These are phyloP conservation scores for Globisporangium mamillatum DNA, from an alignment of 352 stramenopile species.

Conservation along the genomic window DNA sequence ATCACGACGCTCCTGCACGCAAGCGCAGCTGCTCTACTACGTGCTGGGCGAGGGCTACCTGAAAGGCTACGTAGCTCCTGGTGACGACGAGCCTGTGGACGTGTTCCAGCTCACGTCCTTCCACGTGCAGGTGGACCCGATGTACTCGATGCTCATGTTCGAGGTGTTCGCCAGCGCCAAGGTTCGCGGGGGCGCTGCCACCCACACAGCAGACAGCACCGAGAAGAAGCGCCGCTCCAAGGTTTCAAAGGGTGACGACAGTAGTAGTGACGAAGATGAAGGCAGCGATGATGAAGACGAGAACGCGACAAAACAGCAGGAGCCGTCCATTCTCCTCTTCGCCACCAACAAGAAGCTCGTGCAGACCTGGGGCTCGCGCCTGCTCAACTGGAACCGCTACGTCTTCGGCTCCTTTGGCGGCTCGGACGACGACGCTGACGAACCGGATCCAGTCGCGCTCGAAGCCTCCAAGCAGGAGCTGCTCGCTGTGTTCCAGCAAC, in stretches of 20 bases:
- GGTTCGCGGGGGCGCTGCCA: background rate
- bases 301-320: background rate
- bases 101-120: slow-evolving; percentile 59
- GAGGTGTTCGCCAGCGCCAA: slow-evolving; percentile 43
- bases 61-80: slow-evolving; percentile 41
- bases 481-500: slow-evolving; percentile 8
- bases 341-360: slow-evolving; percentile 45
- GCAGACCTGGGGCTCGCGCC: slow-evolving; percentile 45
- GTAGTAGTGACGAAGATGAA: slow-evolving; percentile 19
- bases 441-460: slow-evolving; percentile 14
- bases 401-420: slow-evolving; percentile 33
- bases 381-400: slow-evolving; percentile 74
- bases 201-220: too few species aligned
- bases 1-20: background rate
- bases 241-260: background rate
- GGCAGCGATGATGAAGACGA: slow-evolving; percentile 25
- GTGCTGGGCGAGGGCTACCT: slow-evolving; percentile 61
- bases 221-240: slow-evolving; percentile 3
- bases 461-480: slow-evolving; percentile 11
- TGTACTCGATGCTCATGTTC: slow-evolving; percentile 66
- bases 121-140: slow-evolving; percentile 54
- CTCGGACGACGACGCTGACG: slow-evolving; percentile 5
- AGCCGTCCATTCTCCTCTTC: slow-evolving; percentile 46
- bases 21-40: slow-evolving; percentile 56
- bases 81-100: slow-evolving; percentile 41